These are phyloP conservation scores for Echites panduratus DNA, from an alignment of 257 asterid genomes.

Conservation along the genomic window DNA sequence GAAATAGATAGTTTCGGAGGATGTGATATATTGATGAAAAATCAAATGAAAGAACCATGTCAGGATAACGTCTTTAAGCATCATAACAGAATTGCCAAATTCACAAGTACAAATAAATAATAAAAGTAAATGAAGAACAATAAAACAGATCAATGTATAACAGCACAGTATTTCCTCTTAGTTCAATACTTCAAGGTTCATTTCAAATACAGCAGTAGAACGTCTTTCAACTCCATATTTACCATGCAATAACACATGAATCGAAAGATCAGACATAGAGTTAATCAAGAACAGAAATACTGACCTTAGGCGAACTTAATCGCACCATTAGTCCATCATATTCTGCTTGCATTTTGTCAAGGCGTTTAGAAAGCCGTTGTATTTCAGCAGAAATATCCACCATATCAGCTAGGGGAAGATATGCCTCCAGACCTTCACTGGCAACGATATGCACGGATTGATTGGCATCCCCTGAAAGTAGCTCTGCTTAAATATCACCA, in stretches of 20 bases:
- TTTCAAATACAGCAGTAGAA: no score
- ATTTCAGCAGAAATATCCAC: slow-evolving; percentile 90
- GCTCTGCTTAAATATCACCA: no score
- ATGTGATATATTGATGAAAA: neutral
- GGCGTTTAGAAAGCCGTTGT: slow-evolving; percentile 75
- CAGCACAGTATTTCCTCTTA: no score
- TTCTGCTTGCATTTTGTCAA: slow-evolving; percentile 73
- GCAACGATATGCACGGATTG: slow-evolving; percentile 86
- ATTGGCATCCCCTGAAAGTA: slow-evolving; percentile 72
- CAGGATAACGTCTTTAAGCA: neutral
- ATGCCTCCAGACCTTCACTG: slow-evolving; percentile 92
- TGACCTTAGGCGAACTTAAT: slow-evolving; percentile 66
- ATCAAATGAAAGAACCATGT: neutral
- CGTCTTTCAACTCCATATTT: neutral
- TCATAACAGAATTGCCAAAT: neutral
- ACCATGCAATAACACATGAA: neutral
- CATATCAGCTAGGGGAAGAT: slow-evolving; percentile 96
- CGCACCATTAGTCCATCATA: slow-evolving; percentile 77
- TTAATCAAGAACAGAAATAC: slow-evolving; percentile 20
- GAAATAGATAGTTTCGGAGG: slow-evolving; percentile 13
- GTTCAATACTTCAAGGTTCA: no score
- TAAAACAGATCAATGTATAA: no score
- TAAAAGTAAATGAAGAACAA: no score
- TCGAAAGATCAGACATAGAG: neutral
- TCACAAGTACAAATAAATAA: no score